phyloP scores from a whole-genome alignment of 2,329 filamentous ascomycete genomes.

The Ascochyta fabae region DNA sequence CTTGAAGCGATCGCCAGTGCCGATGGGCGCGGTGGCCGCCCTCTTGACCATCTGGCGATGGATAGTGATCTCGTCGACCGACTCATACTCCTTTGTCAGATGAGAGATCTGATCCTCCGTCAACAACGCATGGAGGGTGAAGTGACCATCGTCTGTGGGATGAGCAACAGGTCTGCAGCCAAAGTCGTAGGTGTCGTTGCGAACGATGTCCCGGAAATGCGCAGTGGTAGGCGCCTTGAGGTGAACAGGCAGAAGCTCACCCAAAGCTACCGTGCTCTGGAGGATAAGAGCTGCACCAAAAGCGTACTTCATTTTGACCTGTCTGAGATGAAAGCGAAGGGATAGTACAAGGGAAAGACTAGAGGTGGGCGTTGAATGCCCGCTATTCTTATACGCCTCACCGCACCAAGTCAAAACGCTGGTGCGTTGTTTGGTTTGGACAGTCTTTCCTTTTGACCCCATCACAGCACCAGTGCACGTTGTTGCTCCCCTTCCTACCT shows the following conservation, averaged over 20 bases:
- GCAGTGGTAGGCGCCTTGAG: slow-evolving; percentile 39
- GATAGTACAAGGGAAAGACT: not conserved
- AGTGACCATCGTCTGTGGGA: slow-evolving; percentile 38
- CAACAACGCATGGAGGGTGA: slow-evolving; percentile 42
- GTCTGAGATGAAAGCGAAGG: not conserved
- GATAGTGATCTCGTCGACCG: slow-evolving; percentile 30
- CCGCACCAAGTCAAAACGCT: not conserved
- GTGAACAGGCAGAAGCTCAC: slow-evolving; percentile 38
- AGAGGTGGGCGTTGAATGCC: not conserved
- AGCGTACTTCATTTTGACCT: slow-evolving; percentile 40
- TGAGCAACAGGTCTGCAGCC: slow-evolving; percentile 43
- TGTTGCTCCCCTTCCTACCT: slow-evolving; percentile 16
- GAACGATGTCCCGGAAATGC: slow-evolving; percentile 43
- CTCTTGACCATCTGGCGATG: slow-evolving; percentile 36
- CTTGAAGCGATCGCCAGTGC: slow-evolving; percentile 51
- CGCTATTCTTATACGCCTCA: slow-evolving; percentile 3
- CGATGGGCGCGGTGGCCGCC: slow-evolving; percentile 42
- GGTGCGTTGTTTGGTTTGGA: slow-evolving; percentile 4
- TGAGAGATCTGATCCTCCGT: slow-evolving; percentile 44
- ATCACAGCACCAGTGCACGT: slow-evolving; percentile 6
- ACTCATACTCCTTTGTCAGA: slow-evolving; percentile 36
- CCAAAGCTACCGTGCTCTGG: slow-evolving; percentile 38
- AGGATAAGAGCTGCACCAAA: slow-evolving; percentile 37
- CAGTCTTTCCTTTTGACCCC: slow-evolving; percentile 6
- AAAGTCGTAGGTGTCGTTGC: slow-evolving; percentile 46